phyloP scores from a whole-genome alignment of 2,329 filamentous ascomycete species.

The Westerdykella sp. region DNA sequence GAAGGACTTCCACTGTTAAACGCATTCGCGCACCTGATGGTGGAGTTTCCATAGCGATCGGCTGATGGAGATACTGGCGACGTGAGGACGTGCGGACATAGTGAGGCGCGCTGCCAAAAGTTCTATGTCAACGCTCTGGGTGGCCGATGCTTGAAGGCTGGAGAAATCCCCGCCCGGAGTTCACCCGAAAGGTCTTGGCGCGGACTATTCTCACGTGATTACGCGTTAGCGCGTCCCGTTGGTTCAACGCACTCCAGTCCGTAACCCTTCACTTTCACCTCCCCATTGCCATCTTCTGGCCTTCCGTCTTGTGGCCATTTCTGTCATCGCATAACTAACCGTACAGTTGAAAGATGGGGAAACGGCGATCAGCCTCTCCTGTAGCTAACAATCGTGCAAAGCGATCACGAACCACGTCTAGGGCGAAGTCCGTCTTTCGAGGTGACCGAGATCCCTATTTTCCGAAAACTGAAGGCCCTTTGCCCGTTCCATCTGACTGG shows the following conservation, averaged over 20 bases:
- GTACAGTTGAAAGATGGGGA: too few relatives aligned
- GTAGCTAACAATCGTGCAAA: not conserved
- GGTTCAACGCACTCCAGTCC: not conserved
- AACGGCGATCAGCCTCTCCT: not conserved
- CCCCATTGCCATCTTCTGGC: not conserved
- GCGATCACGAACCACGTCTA: not conserved
- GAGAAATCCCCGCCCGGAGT: too few relatives aligned
- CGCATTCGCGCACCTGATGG: slow-evolving; percentile 16
- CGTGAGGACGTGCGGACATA: slow-evolving; percentile 2
- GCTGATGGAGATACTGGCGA: not conserved
- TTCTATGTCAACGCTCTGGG: not conserved
- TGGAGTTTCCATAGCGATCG: slow-evolving; percentile 4
- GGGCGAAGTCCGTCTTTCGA: slow-evolving; percentile 1
- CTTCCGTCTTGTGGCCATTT: too few relatives aligned
- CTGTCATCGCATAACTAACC: not conserved
- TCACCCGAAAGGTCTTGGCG: too few relatives aligned
- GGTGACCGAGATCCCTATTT: slow-evolving; percentile 1
- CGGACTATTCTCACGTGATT: too few relatives aligned
- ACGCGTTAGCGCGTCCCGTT: too few relatives aligned
- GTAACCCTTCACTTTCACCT: not conserved
- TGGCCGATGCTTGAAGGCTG: not conserved
- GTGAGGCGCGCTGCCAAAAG: slow-evolving; percentile 1
- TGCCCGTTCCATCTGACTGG: slow-evolving; percentile 9
- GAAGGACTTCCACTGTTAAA: slow-evolving; percentile 24
- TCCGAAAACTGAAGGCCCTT: not conserved